Percentiles rank a stretch among this genome's conserved stretches.
Conservation (phyloP, 208 protist genomes). For the Crithidia sp. region DNA sequence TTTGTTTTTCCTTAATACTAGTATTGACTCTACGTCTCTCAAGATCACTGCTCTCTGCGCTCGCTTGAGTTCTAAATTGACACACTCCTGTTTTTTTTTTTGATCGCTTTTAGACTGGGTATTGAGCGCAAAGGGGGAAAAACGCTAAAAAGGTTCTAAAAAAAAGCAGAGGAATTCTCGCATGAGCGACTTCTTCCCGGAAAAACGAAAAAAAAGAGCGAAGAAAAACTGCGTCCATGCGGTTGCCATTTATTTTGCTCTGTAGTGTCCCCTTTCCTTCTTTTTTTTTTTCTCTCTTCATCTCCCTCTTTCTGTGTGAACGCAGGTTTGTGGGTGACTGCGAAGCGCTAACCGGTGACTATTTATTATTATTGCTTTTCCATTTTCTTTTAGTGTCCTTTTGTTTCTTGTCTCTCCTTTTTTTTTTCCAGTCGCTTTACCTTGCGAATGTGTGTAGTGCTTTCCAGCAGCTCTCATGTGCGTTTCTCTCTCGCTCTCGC, state of each 20-base stretch:
- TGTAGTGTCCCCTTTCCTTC: background rate
- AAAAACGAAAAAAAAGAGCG: too few relatives aligned
- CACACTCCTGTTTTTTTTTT: background rate
- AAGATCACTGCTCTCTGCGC: too few relatives aligned
- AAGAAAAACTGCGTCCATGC: too few relatives aligned
- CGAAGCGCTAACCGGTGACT: background rate
- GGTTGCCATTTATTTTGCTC: too few relatives aligned
- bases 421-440: background rate
- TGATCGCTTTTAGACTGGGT: background rate
- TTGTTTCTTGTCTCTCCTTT: background rate
- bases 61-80: too few relatives aligned
- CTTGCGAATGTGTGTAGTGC: background rate
- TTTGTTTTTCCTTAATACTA: too few relatives aligned
- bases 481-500: background rate
- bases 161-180: too few relatives aligned
- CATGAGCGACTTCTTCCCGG: too few relatives aligned
- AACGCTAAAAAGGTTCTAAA: too few relatives aligned
- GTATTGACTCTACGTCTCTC: too few relatives aligned
- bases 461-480: background rate
- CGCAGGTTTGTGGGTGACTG: background rate
- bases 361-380: slow-evolving; percentile 5
- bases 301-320: background rate
- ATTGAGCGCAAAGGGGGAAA: too few relatives aligned
- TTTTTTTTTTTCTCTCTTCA: background rate
- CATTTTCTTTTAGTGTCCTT: slow-evolving; percentile 3